Evolutionary conservation across 2,329 filamentous ascomycete genomes (phyloP).

Genomic region (Blastomyces emzantsi): DNA sequence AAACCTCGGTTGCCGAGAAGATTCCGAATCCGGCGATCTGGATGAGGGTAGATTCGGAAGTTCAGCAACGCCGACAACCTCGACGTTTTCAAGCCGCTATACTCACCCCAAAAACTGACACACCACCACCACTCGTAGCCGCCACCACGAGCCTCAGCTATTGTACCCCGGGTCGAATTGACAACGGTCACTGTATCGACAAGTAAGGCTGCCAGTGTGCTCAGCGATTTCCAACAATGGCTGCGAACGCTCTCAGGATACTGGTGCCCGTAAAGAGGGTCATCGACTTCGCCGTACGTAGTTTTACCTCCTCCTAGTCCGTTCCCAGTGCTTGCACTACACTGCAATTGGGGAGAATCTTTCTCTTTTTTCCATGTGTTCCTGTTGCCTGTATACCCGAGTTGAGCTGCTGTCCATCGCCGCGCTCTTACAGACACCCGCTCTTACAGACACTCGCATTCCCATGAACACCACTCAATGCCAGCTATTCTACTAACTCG

Average conservation of each 20-base stretch:
- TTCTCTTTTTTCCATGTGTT: not conserved
- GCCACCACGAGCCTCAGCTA: not conserved
- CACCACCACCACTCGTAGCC: not conserved
- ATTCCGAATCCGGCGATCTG: constrained; percentile 5
- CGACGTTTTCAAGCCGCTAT: not conserved
- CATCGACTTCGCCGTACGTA: constrained; percentile 72
- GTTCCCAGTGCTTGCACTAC: not conserved
- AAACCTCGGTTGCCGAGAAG: constrained; percentile 11
- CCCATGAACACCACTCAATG: not conserved
- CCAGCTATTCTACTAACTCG: not conserved
- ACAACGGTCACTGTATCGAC: not conserved
- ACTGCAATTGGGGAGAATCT: not conserved
- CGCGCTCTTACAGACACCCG: not conserved
- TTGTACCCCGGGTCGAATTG: not conserved
- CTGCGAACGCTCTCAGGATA: constrained; percentile 51
- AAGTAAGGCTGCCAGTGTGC: not conserved
- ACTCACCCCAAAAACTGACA: not conserved
- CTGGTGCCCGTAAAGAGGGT: constrained; percentile 75
- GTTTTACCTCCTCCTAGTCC: not conserved
- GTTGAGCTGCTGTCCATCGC: not conserved
- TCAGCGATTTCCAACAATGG: constrained; percentile 28
- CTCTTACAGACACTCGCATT: not conserved
- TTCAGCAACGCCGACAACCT: not conserved
- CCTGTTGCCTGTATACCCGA: not conserved
- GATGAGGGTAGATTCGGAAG: constrained; percentile 7